Evolutionary conservation across 306 rosid species (phyloP).

Genomic region (Cucumis cinereus): DNA sequence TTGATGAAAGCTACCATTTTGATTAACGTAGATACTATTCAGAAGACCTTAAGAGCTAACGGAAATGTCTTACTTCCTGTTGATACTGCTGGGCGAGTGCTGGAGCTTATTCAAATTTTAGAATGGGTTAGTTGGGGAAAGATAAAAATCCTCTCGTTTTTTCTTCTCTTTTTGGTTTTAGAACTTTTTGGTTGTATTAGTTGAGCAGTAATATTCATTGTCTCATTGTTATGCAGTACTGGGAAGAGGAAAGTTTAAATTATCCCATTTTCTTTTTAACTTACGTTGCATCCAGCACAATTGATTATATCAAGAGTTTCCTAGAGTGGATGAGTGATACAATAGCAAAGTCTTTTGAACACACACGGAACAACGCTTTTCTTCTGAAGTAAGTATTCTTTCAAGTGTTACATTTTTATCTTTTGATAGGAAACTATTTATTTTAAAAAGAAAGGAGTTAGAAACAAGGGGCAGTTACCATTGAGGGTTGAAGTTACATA

Average conservation of each 20-base stretch:
- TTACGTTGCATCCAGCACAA: conserved; percentile 78
- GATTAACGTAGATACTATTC: conserved; percentile 51
- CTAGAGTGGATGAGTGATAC: conserved; percentile 99
- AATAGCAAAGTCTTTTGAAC: conserved; percentile 89
- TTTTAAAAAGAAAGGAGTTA: not conserved
- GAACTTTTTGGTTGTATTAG: not conserved
- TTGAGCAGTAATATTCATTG: not conserved
- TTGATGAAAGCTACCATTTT: conserved; percentile 8
- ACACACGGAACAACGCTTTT: conserved; percentile 84
- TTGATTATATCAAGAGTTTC: conserved; percentile 82
- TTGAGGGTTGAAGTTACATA: not conserved
- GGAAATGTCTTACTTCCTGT: conserved; percentile 87
- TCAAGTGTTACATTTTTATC: not conserved
- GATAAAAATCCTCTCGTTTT: not conserved
- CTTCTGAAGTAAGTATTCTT: conserved; percentile 61
- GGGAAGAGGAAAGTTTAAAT: conserved; percentile 70
- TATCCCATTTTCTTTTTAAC: conserved; percentile 78
- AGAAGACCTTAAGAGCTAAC: conserved; percentile 71
- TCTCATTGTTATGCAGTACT: conserved; percentile 58
- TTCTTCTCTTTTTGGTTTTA: not conserved
- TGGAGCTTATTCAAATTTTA: conserved; percentile 73
- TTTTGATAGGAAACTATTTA: not conserved
- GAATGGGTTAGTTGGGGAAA: conserved; percentile 54
- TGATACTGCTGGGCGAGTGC: conserved; percentile 80
- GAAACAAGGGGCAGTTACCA: not conserved